Conservation (phyloP, 805 yeast genomes). For the Suhomyces canberraensis region DNA sequence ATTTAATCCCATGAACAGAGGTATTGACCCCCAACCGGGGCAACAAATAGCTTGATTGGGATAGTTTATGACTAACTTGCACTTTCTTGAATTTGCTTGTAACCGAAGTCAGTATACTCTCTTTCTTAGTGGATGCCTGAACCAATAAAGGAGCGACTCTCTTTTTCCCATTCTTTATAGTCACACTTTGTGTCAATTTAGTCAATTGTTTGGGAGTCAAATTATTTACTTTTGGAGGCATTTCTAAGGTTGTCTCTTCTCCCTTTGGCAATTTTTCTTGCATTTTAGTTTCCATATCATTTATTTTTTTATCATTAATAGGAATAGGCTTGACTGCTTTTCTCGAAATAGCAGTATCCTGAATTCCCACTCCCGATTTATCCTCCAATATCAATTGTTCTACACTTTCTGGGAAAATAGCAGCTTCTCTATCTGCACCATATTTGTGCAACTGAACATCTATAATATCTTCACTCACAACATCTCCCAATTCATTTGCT, state of each 20-base stretch:
- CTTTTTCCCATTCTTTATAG: slow-evolving; percentile 72
- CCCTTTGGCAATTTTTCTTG: not conserved
- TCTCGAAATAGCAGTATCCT: slow-evolving; percentile 4
- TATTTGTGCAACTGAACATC: slow-evolving; percentile 71
- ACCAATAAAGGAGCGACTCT: slow-evolving; percentile 70
- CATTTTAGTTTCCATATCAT: not conserved
- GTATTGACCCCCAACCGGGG: slow-evolving; percentile 68
- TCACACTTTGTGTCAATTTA: slow-evolving; percentile 41
- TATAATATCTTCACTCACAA: slow-evolving; percentile 61
- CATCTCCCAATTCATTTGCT: slow-evolving; percentile 56
- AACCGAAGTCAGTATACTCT: slow-evolving; percentile 10
- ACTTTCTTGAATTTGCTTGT: slow-evolving; percentile 14
- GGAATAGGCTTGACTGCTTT: slow-evolving; percentile 7
- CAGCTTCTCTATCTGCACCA: slow-evolving; percentile 83
- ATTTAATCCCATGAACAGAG: slow-evolving; percentile 54
- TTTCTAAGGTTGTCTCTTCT: slow-evolving; percentile 1
- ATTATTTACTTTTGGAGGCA: not conserved
- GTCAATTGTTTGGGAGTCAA: slow-evolving; percentile 11
- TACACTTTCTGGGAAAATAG: slow-evolving; percentile 83
- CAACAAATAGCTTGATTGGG: slow-evolving; percentile 45
- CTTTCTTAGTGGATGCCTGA: slow-evolving; percentile 37
- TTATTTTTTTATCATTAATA: slow-evolving; percentile 12
- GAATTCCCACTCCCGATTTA: slow-evolving; percentile 43
- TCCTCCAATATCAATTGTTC: slow-evolving; percentile 76
- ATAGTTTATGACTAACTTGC: slow-evolving; percentile 29